Conservation (phyloP, 2,329 filamentous ascomycete species). For the Exutisphaerella laricina region DNA sequence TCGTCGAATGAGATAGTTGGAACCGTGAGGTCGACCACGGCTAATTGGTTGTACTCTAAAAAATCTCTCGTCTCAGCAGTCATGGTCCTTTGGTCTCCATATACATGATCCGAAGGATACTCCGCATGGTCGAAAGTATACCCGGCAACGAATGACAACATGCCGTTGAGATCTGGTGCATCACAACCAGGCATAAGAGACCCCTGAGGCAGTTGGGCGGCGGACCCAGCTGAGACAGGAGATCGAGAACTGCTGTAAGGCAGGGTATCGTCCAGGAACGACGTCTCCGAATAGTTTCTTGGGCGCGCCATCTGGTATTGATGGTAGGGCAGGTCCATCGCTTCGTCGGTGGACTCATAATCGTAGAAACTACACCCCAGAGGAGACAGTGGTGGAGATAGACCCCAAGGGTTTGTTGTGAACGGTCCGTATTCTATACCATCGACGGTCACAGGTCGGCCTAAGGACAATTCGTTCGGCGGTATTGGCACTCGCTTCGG, state of each 20-base stretch:
- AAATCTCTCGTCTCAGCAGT: slow-evolving; percentile 17
- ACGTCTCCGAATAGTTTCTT: slow-evolving; percentile 9
- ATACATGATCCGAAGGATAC: neutral
- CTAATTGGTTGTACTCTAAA: slow-evolving; percentile 17
- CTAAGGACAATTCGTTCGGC: slow-evolving; percentile 11
- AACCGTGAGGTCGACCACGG: slow-evolving; percentile 5
- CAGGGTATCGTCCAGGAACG: slow-evolving; percentile 5
- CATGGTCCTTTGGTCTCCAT: neutral
- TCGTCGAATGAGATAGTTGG: slow-evolving; percentile 4
- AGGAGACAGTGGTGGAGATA: slow-evolving; percentile 17
- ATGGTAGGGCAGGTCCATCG: slow-evolving; percentile 16
- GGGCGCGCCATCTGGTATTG: slow-evolving; percentile 13
- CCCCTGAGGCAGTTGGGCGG: slow-evolving; percentile 13
- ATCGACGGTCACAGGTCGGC: slow-evolving; percentile 7
- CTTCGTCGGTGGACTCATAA: slow-evolving; percentile 19
- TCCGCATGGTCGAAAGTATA: neutral
- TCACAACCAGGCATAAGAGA: slow-evolving; percentile 1
- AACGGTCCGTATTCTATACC: slow-evolving; percentile 2
- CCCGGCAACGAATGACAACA: slow-evolving; percentile 1
- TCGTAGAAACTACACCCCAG: slow-evolving; percentile 11
- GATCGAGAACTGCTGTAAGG: slow-evolving; percentile 11
- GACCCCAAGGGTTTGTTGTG: slow-evolving; percentile 11
- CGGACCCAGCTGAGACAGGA: slow-evolving; percentile 19
- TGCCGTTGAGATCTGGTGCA: neutral
- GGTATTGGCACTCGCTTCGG: slow-evolving; percentile 16